Percentiles rank a stretch among this genome's conserved stretches.
These are phyloP conservation scores for Celoporthe dispersa DNA, from an alignment of 2,329 filamentous ascomycete species.

Conservation along the genomic window DNA sequence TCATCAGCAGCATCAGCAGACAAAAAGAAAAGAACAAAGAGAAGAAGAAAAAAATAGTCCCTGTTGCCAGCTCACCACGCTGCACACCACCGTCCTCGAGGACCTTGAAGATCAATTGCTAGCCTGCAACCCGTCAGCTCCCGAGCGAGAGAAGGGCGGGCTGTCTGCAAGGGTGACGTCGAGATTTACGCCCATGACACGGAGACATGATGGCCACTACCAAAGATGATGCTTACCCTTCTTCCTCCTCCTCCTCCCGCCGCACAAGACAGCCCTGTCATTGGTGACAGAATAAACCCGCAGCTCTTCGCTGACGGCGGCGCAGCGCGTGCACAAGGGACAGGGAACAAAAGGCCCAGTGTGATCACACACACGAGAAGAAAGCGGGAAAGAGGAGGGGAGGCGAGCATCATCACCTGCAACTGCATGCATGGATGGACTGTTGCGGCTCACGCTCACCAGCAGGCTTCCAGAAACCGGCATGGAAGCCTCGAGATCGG, in stretches of 20 bases:
- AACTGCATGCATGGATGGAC: background rate
- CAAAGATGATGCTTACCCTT: background rate
- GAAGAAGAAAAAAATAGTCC: too few relatives aligned
- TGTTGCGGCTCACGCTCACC: background rate
- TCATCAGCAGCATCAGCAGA: background rate
- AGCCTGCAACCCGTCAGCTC: background rate
- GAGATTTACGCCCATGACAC: background rate
- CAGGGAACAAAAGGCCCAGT: background rate
- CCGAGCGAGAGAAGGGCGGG: background rate
- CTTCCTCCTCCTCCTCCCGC: background rate
- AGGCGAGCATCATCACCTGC: background rate
- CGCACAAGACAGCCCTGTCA: background rate
- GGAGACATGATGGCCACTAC: background rate
- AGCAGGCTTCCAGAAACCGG: background rate
- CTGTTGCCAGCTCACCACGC: background rate
- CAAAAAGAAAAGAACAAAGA: too few relatives aligned
- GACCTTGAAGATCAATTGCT: background rate
- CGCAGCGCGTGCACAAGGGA: background rate
- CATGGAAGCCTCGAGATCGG: constrained; percentile 1
- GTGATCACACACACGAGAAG: background rate
- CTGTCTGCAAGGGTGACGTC: background rate
- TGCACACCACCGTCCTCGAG: background rate
- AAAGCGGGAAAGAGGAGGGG: background rate
- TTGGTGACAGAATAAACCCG: background rate
- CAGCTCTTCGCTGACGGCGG: background rate